These are phyloP conservation scores for Xylaria nigripes DNA, from an alignment of 495 filamentous ascomycete species.

Conservation along the genomic window DNA sequence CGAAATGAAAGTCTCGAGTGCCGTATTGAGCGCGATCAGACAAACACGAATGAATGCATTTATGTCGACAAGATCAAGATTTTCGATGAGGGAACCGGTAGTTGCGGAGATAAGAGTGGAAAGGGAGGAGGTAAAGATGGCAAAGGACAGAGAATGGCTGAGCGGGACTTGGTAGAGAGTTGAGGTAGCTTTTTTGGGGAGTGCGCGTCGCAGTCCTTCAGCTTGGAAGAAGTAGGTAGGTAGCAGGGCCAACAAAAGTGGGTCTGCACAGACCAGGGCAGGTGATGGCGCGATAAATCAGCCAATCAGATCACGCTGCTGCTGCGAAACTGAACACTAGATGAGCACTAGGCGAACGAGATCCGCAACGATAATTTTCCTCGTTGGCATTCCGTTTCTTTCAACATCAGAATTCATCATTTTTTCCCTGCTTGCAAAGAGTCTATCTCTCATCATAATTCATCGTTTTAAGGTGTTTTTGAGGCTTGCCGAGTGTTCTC, in stretches of 20 bases:
- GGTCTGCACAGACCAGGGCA: conserved; percentile 21
- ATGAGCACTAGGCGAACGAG: conserved; percentile 8
- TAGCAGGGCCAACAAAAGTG: not conserved
- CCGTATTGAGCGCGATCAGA: not conserved
- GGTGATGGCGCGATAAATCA: not conserved
- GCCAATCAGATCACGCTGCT: conserved; percentile 17
- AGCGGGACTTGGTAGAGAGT: not conserved
- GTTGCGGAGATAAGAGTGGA: not conserved
- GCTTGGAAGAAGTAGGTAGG: not conserved
- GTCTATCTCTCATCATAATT: conserved; percentile 1
- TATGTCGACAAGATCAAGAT: not conserved
- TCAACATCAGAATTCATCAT: conserved; percentile 19
- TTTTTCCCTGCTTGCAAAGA: not conserved
- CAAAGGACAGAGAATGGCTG: conserved; percentile 1
- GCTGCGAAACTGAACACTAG: conserved; percentile 1
- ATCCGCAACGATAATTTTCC: conserved; percentile 18
- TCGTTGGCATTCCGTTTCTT: conserved; percentile 18
- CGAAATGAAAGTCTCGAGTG: not conserved
- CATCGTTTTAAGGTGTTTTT: not conserved
- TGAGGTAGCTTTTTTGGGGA: conserved; percentile 1
- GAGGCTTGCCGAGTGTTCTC: conserved; percentile 11
- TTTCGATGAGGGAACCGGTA: not conserved
- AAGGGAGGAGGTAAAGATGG: conserved; percentile 1
- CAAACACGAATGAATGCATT: conserved; percentile 4
- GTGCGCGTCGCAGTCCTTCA: conserved; percentile 9